phyloP scores from a whole-genome alignment of 2,329 filamentous ascomycete genomes.

The Rutstroemia sp. region DNA sequence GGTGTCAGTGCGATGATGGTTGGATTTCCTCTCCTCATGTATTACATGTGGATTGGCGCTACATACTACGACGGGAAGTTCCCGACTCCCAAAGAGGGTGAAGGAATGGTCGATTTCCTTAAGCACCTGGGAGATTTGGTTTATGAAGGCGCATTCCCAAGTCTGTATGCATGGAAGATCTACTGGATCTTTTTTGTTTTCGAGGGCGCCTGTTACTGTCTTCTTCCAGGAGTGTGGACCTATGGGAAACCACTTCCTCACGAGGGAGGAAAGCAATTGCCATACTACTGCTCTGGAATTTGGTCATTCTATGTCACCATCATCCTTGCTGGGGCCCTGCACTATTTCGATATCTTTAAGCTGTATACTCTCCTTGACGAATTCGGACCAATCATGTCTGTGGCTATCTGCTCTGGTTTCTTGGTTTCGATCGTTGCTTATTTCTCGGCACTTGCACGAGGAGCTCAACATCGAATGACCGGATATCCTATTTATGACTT shows the following conservation, averaged over 20 bases:
- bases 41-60: slow-evolving; percentile 98
- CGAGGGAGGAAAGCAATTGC: slow-evolving; percentile 74
- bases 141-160: slow-evolving; percentile 80
- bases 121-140: slow-evolving; percentile 63
- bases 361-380: slow-evolving; percentile 91
- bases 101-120: slow-evolving; percentile 65
- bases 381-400: slow-evolving; percentile 86
- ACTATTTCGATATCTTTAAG: slow-evolving; percentile 78
- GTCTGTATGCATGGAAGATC: slow-evolving; percentile 75
- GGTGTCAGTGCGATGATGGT: slow-evolving; percentile 83
- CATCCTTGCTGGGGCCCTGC: slow-evolving; percentile 59
- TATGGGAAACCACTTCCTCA: slow-evolving; percentile 85
- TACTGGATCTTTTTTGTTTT: slow-evolving; percentile 93
- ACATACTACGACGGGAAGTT: slow-evolving; percentile 85
- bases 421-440: slow-evolving; percentile 79
- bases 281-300: slow-evolving; percentile 91
- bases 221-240: slow-evolving; percentile 78
- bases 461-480: slow-evolving; percentile 87
- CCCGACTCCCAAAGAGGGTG: slow-evolving; percentile 56
- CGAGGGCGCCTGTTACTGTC: slow-evolving; percentile 74
- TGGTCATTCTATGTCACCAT: slow-evolving; percentile 85
- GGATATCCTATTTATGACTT: slow-evolving; percentile 77
- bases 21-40: slow-evolving; percentile 91
- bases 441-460: slow-evolving; percentile 71
- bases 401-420: slow-evolving; percentile 87